phyloP scores from a whole-genome alignment of 805 yeast genomes.

The Debaryomyces maramus region DNA sequence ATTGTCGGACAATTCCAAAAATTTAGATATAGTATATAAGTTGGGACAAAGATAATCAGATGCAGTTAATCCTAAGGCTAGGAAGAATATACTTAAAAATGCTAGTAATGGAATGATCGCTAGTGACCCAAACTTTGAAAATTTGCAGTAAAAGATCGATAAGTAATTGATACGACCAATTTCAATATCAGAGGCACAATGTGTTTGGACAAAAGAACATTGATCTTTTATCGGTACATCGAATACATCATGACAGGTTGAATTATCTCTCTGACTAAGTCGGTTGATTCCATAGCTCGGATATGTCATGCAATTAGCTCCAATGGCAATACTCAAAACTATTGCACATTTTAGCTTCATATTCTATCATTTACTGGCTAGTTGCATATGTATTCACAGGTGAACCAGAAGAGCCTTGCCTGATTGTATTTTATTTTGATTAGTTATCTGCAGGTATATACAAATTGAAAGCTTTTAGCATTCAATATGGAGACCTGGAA shows the following conservation, averaged over 20 bases:
- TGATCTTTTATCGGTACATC: slow-evolving; percentile 21
- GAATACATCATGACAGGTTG: slow-evolving; percentile 9
- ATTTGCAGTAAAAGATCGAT: slow-evolving; percentile 31
- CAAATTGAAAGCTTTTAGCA: too few species aligned
- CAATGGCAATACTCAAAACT: background rate
- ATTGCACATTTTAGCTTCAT: background rate
- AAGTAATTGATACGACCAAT: slow-evolving; percentile 42
- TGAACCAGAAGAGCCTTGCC: too few species aligned
- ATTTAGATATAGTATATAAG: slow-evolving; percentile 60
- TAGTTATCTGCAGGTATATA: too few species aligned
- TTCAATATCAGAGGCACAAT: slow-evolving; percentile 30
- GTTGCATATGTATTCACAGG: too few species aligned
- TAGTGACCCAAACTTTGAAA: slow-evolving; percentile 5
- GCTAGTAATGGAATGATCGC: slow-evolving; percentile 17
- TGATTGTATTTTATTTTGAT: too few species aligned
- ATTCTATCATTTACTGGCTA: background rate
- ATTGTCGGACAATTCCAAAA: slow-evolving; percentile 67
- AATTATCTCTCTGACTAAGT: background rate
- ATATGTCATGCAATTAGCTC: background rate
- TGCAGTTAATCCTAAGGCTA: slow-evolving; percentile 73
- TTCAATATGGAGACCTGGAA: too few species aligned
- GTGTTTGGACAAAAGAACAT: slow-evolving; percentile 36
- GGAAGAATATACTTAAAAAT: slow-evolving; percentile 48
- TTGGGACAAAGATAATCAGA: slow-evolving; percentile 83
- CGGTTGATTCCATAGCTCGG: background rate